Conservation (phyloP, 1,284 basidiomycete species). For the Coniferiporia sulphurascens region DNA sequence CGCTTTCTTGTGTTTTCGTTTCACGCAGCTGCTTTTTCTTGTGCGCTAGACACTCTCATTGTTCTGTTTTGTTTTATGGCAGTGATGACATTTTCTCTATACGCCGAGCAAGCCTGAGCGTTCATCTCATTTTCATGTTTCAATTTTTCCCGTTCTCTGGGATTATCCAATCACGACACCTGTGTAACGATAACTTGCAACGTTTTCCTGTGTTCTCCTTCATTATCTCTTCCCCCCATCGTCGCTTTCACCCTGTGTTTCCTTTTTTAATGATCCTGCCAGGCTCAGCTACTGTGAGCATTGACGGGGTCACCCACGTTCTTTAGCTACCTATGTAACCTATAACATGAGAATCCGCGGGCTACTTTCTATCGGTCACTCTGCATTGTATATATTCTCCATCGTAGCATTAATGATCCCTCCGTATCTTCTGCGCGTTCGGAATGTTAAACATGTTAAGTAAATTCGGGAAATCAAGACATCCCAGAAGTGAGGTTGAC, state of each 20-base stretch:
- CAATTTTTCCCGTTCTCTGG: neutral
- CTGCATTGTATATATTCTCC: no score
- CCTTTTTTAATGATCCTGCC: neutral
- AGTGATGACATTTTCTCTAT: neutral
- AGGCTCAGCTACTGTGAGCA: no score
- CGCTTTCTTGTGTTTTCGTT: neutral
- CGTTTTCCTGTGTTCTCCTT: neutral
- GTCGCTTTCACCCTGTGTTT: neutral
- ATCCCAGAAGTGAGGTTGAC: no score
- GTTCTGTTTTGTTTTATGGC: neutral
- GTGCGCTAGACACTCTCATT: neutral
- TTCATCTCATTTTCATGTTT: neutral
- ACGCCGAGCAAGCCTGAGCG: neutral
- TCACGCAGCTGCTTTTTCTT: neutral
- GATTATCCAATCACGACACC: neutral
- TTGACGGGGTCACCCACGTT: no score
- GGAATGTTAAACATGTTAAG: no score
- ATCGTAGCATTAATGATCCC: no score
- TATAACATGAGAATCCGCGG: no score
- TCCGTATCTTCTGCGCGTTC: no score
- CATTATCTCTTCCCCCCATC: neutral
- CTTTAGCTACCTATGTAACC: no score
- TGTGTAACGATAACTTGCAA: neutral
- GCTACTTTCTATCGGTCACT: no score
- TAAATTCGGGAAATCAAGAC: no score